A percentile compares a stretch with the other conserved stretches of the same genome.
These are phyloP conservation scores for Reticulascus tulasneorum DNA, from an alignment of 2,329 filamentous ascomycete genomes.

Conservation along the genomic window DNA sequence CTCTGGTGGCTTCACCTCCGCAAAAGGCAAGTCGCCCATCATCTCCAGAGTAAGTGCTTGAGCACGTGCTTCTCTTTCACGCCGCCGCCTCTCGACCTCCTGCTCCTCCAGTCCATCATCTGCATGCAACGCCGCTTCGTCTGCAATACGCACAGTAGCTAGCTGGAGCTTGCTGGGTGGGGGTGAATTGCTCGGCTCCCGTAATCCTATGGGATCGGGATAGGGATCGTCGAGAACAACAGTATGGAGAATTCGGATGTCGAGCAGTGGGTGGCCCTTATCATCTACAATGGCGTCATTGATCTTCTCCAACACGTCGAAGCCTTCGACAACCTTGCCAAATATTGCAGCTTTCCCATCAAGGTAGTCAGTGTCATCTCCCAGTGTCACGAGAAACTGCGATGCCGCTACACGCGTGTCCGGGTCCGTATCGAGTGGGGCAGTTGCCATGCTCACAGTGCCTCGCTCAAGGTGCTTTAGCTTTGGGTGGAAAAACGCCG, in stretches of 20 bases:
- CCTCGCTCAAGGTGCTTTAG: slow-evolving; percentile 85
- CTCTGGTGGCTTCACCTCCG: slow-evolving; percentile 94
- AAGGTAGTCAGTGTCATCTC: slow-evolving; percentile 82
- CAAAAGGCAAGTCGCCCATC: slow-evolving; percentile 95
- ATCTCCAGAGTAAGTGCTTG: slow-evolving; percentile 95
- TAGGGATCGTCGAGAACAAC: slow-evolving; percentile 90
- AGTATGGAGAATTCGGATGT: slow-evolving; percentile 92
- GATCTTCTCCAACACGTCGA: slow-evolving; percentile 90
- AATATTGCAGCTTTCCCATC: slow-evolving; percentile 95
- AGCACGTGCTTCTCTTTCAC: slow-evolving; percentile 86
- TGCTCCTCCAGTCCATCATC: slow-evolving; percentile 71
- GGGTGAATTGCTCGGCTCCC: slow-evolving; percentile 76
- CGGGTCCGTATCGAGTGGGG: slow-evolving; percentile 68
- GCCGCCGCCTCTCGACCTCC: slow-evolving; percentile 71
- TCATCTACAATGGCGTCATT: slow-evolving; percentile 86
- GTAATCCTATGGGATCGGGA: slow-evolving; percentile 71
- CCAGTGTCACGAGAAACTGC: slow-evolving; percentile 91
- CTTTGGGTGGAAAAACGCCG: slow-evolving; percentile 79
- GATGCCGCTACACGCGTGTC: slow-evolving; percentile 81
- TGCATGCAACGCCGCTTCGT: slow-evolving; percentile 78
- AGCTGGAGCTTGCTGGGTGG: slow-evolving; percentile 79
- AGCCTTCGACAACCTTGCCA: slow-evolving; percentile 91
- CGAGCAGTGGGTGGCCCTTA: slow-evolving; percentile 80
- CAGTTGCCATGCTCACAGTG: slow-evolving; percentile 97
- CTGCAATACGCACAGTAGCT: slow-evolving; percentile 84